phyloP scores from a whole-genome alignment of 257 asterid species.

The Rubia yunnanensis region DNA sequence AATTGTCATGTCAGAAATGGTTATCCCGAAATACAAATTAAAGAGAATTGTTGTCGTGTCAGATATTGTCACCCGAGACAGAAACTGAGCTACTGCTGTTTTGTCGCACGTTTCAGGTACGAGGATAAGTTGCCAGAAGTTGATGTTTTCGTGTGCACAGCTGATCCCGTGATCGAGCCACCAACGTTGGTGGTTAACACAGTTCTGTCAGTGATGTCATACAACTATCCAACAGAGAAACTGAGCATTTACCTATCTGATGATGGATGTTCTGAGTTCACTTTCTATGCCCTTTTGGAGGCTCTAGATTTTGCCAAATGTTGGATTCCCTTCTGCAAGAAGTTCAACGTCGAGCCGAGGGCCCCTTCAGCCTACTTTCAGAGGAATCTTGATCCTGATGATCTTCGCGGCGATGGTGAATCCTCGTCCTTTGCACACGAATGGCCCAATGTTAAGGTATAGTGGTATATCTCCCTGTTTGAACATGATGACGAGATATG shows the following conservation, averaged over 20 bases:
- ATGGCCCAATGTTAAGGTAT: conserved; percentile 34
- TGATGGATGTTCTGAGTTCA: conserved; percentile 49
- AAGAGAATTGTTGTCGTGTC: neutral
- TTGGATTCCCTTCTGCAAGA: conserved; percentile 56
- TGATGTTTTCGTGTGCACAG: conserved; percentile 50
- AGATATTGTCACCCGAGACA: neutral
- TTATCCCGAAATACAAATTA: no score
- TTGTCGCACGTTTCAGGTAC: neutral
- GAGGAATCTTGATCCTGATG: neutral
- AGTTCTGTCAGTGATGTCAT: conserved; percentile 37
- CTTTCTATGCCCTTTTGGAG: conserved; percentile 46
- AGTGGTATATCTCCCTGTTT: neutral
- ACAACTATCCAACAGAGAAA: conserved; percentile 37
- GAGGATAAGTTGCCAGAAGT: conserved; percentile 28
- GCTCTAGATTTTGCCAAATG: conserved; percentile 29
- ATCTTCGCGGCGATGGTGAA: conserved; percentile 2
- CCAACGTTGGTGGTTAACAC: conserved; percentile 41
- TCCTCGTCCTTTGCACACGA: conserved; percentile 19
- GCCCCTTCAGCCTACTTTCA: conserved; percentile 39
- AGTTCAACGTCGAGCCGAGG: conserved; percentile 38
- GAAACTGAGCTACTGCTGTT: neutral
- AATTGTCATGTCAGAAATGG: no score
- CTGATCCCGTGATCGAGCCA: conserved; percentile 47
- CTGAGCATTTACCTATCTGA: conserved; percentile 46
- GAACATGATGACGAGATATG: neutral